A percentile compares a stretch with the other conserved stretches of the same genome.
Evolutionary conservation across 1,284 basidiomycete genomes (phyloP).

Genomic region (Pseudozyma pruni): DNA sequence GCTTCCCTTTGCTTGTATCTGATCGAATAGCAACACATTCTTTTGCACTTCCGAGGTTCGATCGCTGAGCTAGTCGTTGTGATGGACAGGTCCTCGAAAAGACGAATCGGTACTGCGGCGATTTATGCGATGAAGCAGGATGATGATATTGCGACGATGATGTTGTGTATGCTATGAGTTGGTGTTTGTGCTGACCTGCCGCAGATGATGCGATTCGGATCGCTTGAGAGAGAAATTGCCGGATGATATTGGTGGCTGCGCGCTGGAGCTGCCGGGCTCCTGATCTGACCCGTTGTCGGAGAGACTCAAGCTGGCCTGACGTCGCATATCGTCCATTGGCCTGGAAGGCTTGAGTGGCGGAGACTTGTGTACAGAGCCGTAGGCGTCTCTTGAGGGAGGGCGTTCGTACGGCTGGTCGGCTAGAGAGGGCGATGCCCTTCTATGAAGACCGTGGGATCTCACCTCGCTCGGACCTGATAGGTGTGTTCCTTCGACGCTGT

Average conservation of each 20-base stretch:
- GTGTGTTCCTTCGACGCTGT: too few relatives aligned
- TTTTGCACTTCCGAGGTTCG: too few relatives aligned
- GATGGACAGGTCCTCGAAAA: too few relatives aligned
- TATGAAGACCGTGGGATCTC: constrained; percentile 1
- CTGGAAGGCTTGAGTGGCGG: constrained; percentile 14
- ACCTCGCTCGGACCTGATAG: constrained; percentile 14
- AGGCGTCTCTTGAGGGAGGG: constrained; percentile 21
- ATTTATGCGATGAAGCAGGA: too few relatives aligned
- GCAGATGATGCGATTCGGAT: constrained; percentile 29
- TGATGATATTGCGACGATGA: too few relatives aligned
- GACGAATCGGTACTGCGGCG: too few relatives aligned
- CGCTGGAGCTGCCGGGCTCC: constrained; percentile 3
- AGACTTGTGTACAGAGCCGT: constrained; percentile 30
- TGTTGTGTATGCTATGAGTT: constrained; percentile 1
- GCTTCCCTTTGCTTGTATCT: neutral
- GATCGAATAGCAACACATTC: too few relatives aligned
- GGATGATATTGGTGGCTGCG: constrained; percentile 10
- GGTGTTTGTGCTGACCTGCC: constrained; percentile 20
- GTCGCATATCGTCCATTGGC: constrained; percentile 31
- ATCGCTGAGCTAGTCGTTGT: too few relatives aligned
- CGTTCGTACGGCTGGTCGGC: constrained; percentile 36
- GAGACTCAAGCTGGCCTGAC: constrained; percentile 31
- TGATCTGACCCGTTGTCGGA: constrained; percentile 31
- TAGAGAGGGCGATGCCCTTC: constrained; percentile 14
- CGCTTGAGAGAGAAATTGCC: constrained; percentile 22